A percentile compares a stretch with the other conserved stretches of the same genome.
These are phyloP conservation scores for Leptodermis oblonga DNA, from an alignment of 257 asterid genomes.

Conservation along the genomic window DNA sequence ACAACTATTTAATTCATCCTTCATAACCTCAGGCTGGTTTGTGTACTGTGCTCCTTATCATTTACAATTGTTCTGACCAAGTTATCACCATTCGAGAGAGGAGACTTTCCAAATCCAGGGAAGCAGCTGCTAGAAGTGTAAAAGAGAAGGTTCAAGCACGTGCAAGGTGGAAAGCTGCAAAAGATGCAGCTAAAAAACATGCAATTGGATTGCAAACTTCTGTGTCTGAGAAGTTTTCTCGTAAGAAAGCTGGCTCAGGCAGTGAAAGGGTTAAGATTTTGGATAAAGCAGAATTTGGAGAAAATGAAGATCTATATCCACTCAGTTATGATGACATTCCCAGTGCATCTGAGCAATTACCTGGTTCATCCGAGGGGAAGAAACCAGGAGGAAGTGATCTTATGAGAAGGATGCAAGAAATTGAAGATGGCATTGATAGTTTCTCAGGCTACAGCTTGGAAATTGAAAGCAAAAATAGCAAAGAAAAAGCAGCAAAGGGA, in stretches of 20 bases:
- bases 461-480: constrained; percentile 24
- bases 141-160: constrained; percentile 77
- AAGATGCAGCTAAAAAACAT: constrained; percentile 79
- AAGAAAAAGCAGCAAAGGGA: constrained; percentile 41
- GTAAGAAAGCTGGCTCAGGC: constrained; percentile 32
- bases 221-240: constrained; percentile 69
- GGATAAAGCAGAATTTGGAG: constrained; percentile 17
- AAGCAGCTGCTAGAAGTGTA: constrained; percentile 85
- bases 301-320: constrained; percentile 18
- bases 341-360: constrained; percentile 32
- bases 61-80: constrained; percentile 91
- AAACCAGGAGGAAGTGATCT: constrained; percentile 30
- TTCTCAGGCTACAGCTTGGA: constrained; percentile 33
- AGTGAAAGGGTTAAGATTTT: constrained; percentile 39
- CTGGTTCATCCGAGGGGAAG: constrained; percentile 32
- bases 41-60: constrained; percentile 67
- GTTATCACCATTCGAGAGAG: constrained; percentile 77
- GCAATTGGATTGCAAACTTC: constrained; percentile 62
- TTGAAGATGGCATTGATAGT: constrained; percentile 41
- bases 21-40: constrained; percentile 62
- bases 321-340: constrained; percentile 21
- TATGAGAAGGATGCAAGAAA: constrained; percentile 33
- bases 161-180: constrained; percentile 80
- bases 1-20: not conserved
- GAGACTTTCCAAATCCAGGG: constrained; percentile 78